These are phyloP conservation scores for Aspergillus homomorphus DNA, from an alignment of 495 filamentous ascomycete species.

Conservation along the genomic window DNA sequence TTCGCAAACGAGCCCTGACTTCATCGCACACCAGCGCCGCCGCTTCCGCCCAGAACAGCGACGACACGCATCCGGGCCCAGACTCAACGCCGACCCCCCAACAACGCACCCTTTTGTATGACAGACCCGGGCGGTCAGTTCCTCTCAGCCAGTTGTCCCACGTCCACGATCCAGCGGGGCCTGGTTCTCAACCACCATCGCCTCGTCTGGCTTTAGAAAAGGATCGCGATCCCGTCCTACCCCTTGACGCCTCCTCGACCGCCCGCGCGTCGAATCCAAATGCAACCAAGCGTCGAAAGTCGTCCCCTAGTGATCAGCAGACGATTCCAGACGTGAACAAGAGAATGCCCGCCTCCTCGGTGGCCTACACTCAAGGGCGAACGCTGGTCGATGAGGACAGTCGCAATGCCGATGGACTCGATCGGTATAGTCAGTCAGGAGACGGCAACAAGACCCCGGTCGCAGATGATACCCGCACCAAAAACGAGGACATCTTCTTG, in stretches of 20 bases:
- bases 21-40: conserved; percentile 16
- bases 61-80: conserved; percentile 12
- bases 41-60: conserved; percentile 9
- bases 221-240: conserved; percentile 17
- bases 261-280: conserved; percentile 26
- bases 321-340: conserved; percentile 24
- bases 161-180: conserved; percentile 4
- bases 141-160: conserved; percentile 18
- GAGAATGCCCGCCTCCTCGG: conserved; percentile 29
- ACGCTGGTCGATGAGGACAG: conserved; percentile 33
- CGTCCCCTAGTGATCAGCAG: conserved; percentile 29
- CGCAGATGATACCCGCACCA: conserved; percentile 34
- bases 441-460: conserved; percentile 20
- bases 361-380: conserved; percentile 21
- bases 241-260: conserved; percentile 16
- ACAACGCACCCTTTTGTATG: conserved; percentile 18
- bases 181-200: conserved; percentile 13
- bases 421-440: conserved; percentile 22
- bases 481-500: conserved; percentile 61
- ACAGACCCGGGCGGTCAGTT: conserved; percentile 23
- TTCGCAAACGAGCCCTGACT: conserved; percentile 21
- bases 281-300: conserved; percentile 32
- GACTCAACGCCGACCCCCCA: conserved; percentile 17
- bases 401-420: conserved; percentile 27
- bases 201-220: conserved; percentile 10